Percentiles rank a stretch among this genome's conserved stretches.
These are phyloP conservation scores for Penicillium sp. DNA, from an alignment of 2,329 filamentous ascomycete species.

Conservation along the genomic window DNA sequence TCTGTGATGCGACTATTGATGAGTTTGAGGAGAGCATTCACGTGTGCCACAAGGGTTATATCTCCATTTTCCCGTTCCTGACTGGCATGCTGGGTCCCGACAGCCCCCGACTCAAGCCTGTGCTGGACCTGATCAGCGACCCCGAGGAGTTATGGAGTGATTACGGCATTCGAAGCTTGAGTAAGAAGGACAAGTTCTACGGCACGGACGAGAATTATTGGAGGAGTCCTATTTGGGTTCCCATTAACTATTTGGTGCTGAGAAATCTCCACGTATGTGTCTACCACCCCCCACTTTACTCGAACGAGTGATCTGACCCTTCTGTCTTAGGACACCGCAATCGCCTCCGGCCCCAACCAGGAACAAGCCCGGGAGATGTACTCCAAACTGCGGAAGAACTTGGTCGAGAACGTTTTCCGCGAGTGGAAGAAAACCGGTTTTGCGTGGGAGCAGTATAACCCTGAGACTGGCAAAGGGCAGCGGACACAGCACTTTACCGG, in stretches of 20 bases:
- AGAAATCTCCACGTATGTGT: conserved; percentile 71
- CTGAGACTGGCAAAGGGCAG: conserved; percentile 88
- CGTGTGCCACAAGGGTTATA: conserved; percentile 95
- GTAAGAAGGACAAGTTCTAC: conserved; percentile 77
- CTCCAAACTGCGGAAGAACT: conserved; percentile 70
- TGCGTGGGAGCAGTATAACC: conserved; percentile 98
- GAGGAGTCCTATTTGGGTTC: conserved; percentile 91
- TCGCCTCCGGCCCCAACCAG: conserved; percentile 63
- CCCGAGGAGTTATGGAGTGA: conserved; percentile 86
- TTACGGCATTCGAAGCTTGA: conserved; percentile 84
- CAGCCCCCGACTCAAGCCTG: conserved; percentile 68
- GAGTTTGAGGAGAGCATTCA: conserved; percentile 86
- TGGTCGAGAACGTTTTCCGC: conserved; percentile 83
- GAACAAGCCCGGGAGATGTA: conserved; percentile 71
- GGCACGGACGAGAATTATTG: conserved; percentile 96
- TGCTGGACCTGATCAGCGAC: conserved; percentile 75
- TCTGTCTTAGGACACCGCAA: conserved; percentile 60
- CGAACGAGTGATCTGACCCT: too few relatives aligned
- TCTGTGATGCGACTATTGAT: conserved; percentile 93
- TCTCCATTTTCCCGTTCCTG: conserved; percentile 89
- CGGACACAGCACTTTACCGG: conserved; percentile 96
- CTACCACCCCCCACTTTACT: conserved; percentile 13
- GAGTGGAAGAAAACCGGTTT: conserved; percentile 91
- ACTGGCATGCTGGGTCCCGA: conserved; percentile 73
- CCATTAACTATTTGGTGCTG: conserved; percentile 88